phyloP scores from a whole-genome alignment of 192 early-diverging fungal genomes.

The Chytriomyces sp. region DNA sequence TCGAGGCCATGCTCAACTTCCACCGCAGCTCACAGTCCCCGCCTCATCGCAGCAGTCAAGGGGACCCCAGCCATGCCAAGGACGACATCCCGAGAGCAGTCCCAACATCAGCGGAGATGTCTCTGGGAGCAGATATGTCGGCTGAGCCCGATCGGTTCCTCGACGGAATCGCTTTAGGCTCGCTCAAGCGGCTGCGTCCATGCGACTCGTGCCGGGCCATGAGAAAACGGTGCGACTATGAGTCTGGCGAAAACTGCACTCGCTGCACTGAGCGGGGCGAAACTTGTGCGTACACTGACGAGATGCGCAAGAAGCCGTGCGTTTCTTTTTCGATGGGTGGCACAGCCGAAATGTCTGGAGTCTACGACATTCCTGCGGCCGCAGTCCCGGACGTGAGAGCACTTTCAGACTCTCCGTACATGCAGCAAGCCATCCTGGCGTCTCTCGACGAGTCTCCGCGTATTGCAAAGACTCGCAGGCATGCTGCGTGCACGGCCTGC shows the following conservation, averaged over 20 bases:
- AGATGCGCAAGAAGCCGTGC: neutral
- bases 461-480: neutral
- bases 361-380: neutral
- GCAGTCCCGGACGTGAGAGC: neutral
- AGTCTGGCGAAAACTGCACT: neutral
- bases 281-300: too few relatives aligned
- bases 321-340: neutral
- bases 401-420: neutral
- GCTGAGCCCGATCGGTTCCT: neutral
- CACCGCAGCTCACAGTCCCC: neutral
- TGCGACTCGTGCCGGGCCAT: neutral
- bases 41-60: neutral
- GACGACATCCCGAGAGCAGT: neutral
- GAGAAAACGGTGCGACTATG: neutral
- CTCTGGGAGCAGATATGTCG: neutral
- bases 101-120: neutral
- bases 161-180: neutral
- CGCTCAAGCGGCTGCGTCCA: neutral
- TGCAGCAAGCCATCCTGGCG: neutral
- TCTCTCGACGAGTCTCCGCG: neutral
- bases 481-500: conserved; percentile 8
- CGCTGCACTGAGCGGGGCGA: neutral
- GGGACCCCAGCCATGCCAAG: neutral
- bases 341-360: neutral
- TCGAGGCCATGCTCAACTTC: neutral